These are phyloP conservation scores for Fusarium hostae DNA, from an alignment of 2,329 filamentous ascomycete genomes.

Conservation along the genomic window DNA sequence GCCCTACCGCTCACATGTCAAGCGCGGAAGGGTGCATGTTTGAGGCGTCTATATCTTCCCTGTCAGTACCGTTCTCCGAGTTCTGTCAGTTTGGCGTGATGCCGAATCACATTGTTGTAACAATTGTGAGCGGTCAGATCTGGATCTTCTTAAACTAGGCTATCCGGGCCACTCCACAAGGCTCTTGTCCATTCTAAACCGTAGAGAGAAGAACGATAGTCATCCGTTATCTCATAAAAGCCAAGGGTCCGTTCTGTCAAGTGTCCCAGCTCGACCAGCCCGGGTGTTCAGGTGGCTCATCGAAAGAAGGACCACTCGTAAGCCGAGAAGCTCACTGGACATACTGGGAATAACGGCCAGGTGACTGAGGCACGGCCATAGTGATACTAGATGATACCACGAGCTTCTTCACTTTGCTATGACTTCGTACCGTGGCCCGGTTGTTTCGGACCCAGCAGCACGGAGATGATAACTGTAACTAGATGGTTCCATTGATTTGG, in stretches of 20 bases:
- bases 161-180: neutral
- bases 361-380: conserved; percentile 11
- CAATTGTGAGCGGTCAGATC: conserved; percentile 31
- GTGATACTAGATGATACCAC: conserved; percentile 41
- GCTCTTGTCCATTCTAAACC: neutral
- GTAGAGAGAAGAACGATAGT: conserved; percentile 7
- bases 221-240: conserved; percentile 29
- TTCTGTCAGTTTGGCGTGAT: conserved; percentile 38
- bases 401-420: conserved; percentile 6
- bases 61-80: conserved; percentile 1
- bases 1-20: conserved; percentile 46
- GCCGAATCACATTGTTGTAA: conserved; percentile 25
- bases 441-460: conserved; percentile 21
- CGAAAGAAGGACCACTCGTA: conserved; percentile 22
- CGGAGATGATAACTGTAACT: conserved; percentile 31
- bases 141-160: conserved; percentile 25
- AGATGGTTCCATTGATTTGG: conserved; percentile 27
- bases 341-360: conserved; percentile 18
- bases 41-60: conserved; percentile 34
- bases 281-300: conserved; percentile 12
- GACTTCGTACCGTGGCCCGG: conserved; percentile 3
- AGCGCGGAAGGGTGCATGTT: conserved; percentile 38
- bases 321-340: conserved; percentile 15
- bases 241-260: conserved; percentile 17
- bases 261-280: conserved; percentile 23